These are phyloP conservation scores for Cyberlindnera xishuangbannaensis DNA, from an alignment of 805 yeast species.

Conservation along the genomic window DNA sequence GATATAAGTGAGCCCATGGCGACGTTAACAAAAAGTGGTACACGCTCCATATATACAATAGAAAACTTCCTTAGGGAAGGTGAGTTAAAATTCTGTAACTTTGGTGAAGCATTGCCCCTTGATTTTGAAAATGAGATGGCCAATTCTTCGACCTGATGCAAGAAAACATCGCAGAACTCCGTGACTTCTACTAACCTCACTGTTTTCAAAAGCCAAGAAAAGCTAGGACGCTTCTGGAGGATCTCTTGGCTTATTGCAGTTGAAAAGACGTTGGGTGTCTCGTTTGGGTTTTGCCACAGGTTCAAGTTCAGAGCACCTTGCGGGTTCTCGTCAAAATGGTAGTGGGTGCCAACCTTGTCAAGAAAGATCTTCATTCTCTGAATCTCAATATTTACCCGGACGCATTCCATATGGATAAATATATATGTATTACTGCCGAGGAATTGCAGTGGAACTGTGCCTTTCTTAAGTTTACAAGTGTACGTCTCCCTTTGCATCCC, in stretches of 20 bases:
- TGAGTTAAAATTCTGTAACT: constrained; percentile 2
- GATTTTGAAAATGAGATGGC: not conserved
- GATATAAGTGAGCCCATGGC: constrained; percentile 1
- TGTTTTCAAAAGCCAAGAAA: not conserved
- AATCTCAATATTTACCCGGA: constrained; percentile 4
- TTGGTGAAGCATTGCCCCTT: not conserved
- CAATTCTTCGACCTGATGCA: not conserved
- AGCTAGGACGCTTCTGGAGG: not conserved
- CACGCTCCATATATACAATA: constrained; percentile 2
- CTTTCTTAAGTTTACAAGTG: not conserved
- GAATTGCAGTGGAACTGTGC: not conserved
- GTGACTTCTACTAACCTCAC: not conserved
- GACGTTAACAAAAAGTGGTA: constrained; percentile 3
- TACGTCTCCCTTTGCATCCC: not conserved
- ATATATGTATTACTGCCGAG: constrained; percentile 1
- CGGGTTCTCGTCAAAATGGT: constrained; percentile 6
- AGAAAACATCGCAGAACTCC: not conserved
- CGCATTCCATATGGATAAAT: constrained; percentile 2
- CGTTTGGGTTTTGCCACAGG: constrained; percentile 1
- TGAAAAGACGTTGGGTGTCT: not conserved
- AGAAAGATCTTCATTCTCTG: constrained; percentile 3
- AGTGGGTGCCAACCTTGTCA: constrained; percentile 1
- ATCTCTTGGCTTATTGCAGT: not conserved
- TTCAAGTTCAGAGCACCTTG: not conserved
- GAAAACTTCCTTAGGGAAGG: constrained; percentile 1